These are phyloP conservation scores for Ascochyta rabiei DNA, from an alignment of 2,329 filamentous ascomycete species.

Conservation along the genomic window DNA sequence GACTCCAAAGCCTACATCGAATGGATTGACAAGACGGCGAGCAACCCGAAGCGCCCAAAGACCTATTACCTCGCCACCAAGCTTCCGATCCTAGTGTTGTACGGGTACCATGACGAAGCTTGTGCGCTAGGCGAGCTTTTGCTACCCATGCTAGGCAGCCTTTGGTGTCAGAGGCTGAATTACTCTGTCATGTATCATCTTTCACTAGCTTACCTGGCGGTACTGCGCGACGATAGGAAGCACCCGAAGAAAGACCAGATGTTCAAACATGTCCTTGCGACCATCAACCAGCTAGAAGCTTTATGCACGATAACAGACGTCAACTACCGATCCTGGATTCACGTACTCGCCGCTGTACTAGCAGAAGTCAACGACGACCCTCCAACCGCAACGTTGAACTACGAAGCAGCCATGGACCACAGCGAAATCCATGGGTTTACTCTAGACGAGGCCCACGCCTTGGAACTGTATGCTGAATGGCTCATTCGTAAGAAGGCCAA, in stretches of 20 bases:
- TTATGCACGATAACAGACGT: constrained; percentile 69
- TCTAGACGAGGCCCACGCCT: constrained; percentile 74
- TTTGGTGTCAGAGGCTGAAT: constrained; percentile 52
- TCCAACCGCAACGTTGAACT: constrained; percentile 62
- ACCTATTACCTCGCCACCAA: constrained; percentile 69
- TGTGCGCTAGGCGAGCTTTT: constrained; percentile 51
- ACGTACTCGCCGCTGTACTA: constrained; percentile 70
- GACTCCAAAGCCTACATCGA: constrained; percentile 62
- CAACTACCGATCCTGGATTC: constrained; percentile 75
- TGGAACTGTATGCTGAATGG: constrained; percentile 75
- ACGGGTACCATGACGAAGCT: constrained; percentile 52
- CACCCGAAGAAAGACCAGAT: constrained; percentile 54
- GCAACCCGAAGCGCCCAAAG: constrained; percentile 68
- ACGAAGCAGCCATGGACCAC: constrained; percentile 76
- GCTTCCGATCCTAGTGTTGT: constrained; percentile 51
- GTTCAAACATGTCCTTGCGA: constrained; percentile 59
- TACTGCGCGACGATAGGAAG: constrained; percentile 47
- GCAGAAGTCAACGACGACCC: constrained; percentile 66
- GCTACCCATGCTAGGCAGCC: constrained; percentile 48
- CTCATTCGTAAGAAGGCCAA: constrained; percentile 69
- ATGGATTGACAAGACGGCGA: constrained; percentile 54
- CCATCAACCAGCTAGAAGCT: constrained; percentile 66
- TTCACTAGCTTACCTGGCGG: constrained; percentile 49
- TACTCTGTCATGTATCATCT: constrained; percentile 54
- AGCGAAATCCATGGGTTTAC: constrained; percentile 69